Evolutionary conservation across 306 rosid genomes (phyloP).

Genomic region (Pueraria montana): DNA sequence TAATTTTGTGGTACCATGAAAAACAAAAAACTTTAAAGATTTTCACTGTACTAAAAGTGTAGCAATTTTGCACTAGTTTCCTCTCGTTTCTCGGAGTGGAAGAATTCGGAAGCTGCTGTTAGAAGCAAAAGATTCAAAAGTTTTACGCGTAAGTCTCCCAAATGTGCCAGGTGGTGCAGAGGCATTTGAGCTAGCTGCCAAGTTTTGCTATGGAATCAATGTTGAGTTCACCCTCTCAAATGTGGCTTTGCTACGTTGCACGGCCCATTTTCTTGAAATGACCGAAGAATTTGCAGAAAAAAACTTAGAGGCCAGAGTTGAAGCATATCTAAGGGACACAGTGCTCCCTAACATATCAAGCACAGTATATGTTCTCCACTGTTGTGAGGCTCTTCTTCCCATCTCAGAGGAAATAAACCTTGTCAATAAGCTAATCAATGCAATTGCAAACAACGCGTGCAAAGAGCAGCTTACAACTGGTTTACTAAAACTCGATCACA

Average conservation of each 20-base stretch:
- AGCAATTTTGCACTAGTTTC: slow-evolving; percentile 63
- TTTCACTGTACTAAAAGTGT: slow-evolving; percentile 9
- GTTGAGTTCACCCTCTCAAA: slow-evolving; percentile 85
- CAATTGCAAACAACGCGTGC: slow-evolving; percentile 90
- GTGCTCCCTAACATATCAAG: slow-evolving; percentile 75
- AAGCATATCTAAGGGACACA: slow-evolving; percentile 74
- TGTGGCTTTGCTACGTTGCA: slow-evolving; percentile 80
- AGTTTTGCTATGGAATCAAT: slow-evolving; percentile 86
- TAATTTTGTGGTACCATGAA: not conserved
- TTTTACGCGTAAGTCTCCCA: slow-evolving; percentile 65
- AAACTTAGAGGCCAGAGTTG: slow-evolving; percentile 72
- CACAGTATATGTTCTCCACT: slow-evolving; percentile 87
- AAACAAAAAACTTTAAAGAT: not conserved
- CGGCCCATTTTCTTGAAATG: slow-evolving; percentile 87
- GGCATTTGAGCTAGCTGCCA: slow-evolving; percentile 94
- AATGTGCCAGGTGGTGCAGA: slow-evolving; percentile 86
- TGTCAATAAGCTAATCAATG: slow-evolving; percentile 76
- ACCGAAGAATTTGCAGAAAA: slow-evolving; percentile 87
- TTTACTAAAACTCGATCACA: slow-evolving; percentile 83
- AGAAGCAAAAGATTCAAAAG: slow-evolving; percentile 87
- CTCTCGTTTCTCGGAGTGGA: slow-evolving; percentile 93
- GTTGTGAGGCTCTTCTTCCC: slow-evolving; percentile 82
- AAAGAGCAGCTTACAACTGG: slow-evolving; percentile 95
- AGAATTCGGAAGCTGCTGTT: slow-evolving; percentile 77
- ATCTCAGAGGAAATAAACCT: slow-evolving; percentile 82